phyloP scores from a whole-genome alignment of 352 stramenopile genomes.

The Globisporangium polare region DNA sequence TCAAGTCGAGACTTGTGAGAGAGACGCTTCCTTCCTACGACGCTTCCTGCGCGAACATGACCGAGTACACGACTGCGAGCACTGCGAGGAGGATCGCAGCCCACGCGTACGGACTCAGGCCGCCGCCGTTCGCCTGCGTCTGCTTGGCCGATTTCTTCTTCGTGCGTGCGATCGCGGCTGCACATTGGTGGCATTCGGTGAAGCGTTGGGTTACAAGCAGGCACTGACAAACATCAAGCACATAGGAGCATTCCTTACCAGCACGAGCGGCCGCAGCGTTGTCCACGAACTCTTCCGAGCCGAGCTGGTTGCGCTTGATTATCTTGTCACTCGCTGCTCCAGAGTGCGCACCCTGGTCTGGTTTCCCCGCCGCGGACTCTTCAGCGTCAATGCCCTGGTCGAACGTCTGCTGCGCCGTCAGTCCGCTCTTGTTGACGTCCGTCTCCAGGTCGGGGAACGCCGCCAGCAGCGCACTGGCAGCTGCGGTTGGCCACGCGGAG shows the following conservation, averaged over 20 bases:
- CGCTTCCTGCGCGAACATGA: slow-evolving; percentile 1
- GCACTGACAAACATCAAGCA: background rate
- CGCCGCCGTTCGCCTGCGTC: slow-evolving; percentile 22
- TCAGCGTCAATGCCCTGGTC: slow-evolving; percentile 62
- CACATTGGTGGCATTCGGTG: background rate
- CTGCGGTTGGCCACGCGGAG: slow-evolving; percentile 48
- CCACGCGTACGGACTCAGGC: slow-evolving; percentile 28
- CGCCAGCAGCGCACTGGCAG: slow-evolving; percentile 33
- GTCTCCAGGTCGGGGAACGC: slow-evolving; percentile 54
- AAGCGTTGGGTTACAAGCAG: background rate
- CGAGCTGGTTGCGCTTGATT: slow-evolving; percentile 21
- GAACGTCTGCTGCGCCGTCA: slow-evolving; percentile 62
- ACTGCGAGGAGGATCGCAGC: slow-evolving; percentile 38
- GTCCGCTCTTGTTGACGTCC: slow-evolving; percentile 49
- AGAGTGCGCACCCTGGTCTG: slow-evolving; percentile 11
- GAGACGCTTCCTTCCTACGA: background rate
- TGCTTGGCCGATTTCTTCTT: slow-evolving; percentile 65
- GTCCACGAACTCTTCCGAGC: slow-evolving; percentile 34
- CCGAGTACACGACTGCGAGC: slow-evolving; percentile 22
- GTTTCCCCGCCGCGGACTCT: slow-evolving; percentile 26
- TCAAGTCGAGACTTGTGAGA: background rate
- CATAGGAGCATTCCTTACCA: slow-evolving; percentile 23
- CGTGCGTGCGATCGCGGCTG: slow-evolving; percentile 62
- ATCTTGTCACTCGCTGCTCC: slow-evolving; percentile 18
- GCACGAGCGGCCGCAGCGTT: slow-evolving; percentile 50